These are phyloP conservation scores for Metschnikowia santaceciliae DNA, from an alignment of 805 yeast species.

Conservation along the genomic window DNA sequence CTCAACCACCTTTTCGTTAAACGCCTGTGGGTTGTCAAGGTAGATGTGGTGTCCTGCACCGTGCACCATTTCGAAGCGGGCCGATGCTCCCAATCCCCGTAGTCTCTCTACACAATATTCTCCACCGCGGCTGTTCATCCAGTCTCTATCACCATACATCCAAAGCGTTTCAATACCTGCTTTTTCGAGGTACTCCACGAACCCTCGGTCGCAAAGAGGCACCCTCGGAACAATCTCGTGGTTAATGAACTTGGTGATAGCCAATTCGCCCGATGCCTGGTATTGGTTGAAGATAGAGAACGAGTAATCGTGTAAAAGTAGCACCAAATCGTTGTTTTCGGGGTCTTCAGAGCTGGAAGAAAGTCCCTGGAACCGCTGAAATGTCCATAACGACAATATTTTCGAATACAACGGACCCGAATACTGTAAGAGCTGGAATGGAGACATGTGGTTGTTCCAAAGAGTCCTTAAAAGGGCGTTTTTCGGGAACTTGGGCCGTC, in stretches of 20 bases:
- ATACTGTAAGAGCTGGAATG: slow-evolving; percentile 36
- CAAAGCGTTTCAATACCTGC: slow-evolving; percentile 26
- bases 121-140: slow-evolving; percentile 43
- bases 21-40: slow-evolving; percentile 35
- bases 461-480: slow-evolving; percentile 26
- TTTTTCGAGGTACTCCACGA: slow-evolving; percentile 26
- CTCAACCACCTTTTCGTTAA: slow-evolving; percentile 23
- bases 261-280: slow-evolving; percentile 42
- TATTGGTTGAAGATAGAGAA: slow-evolving; percentile 41
- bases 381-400: slow-evolving; percentile 40
- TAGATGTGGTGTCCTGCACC: slow-evolving; percentile 44
- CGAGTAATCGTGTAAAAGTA: slow-evolving; percentile 38
- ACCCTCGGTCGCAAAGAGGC: slow-evolving; percentile 40
- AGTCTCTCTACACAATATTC: slow-evolving; percentile 28
- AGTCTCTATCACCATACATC: slow-evolving; percentile 42
- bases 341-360: slow-evolving; percentile 13
- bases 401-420: slow-evolving; percentile 40
- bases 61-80: slow-evolving; percentile 22
- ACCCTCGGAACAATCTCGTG: slow-evolving; percentile 37
- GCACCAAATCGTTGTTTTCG: slow-evolving; percentile 20
- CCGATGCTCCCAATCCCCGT: slow-evolving; percentile 10
- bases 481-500: slow-evolving; percentile 37
- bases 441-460: slow-evolving; percentile 39
- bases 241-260: slow-evolving; percentile 38
- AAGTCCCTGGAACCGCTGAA: slow-evolving; percentile 33